These are phyloP conservation scores for Phytopythium helicoides DNA, from an alignment of 352 stramenopile species.

Conservation along the genomic window DNA sequence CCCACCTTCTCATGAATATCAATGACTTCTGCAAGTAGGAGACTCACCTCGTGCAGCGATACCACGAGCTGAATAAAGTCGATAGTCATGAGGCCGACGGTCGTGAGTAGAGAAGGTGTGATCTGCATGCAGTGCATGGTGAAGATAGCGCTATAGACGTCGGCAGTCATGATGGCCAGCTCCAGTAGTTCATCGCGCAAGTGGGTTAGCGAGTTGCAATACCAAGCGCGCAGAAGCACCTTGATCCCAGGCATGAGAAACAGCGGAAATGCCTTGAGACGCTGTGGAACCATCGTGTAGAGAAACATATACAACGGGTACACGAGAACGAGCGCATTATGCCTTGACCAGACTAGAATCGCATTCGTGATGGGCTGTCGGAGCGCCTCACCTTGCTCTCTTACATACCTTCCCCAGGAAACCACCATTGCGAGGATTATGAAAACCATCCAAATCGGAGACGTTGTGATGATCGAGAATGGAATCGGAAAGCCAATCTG, in stretches of 20 bases:
- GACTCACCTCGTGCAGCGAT: constrained; percentile 10
- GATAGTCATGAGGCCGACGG: constrained; percentile 13
- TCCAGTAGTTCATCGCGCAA: constrained; percentile 20
- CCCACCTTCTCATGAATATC: not conserved
- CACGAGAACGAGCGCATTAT: constrained; percentile 12
- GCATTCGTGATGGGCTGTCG: constrained; percentile 8
- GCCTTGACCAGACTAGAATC: constrained; percentile 18
- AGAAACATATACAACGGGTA: constrained; percentile 16
- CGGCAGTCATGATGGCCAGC: constrained; percentile 15
- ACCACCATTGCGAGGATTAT: constrained; percentile 9
- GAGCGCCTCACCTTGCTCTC: not conserved
- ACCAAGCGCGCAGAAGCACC: constrained; percentile 12
- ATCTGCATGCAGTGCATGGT: constrained; percentile 9
- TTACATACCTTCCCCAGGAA: constrained; percentile 10
- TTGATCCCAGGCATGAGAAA: constrained; percentile 17
- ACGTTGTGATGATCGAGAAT: constrained; percentile 6
- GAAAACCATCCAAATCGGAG: constrained; percentile 6
- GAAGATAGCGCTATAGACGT: constrained; percentile 16
- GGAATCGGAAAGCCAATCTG: constrained; percentile 8
- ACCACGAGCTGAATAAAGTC: constrained; percentile 8
- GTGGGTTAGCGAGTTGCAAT: constrained; percentile 12
- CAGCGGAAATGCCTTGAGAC: constrained; percentile 7
- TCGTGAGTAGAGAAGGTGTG: constrained; percentile 2
- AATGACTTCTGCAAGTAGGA: not conserved
- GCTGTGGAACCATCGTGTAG: constrained; percentile 11